These are phyloP conservation scores for Carallia brachiata DNA, from an alignment of 345 rosid species.

Conservation along the genomic window DNA sequence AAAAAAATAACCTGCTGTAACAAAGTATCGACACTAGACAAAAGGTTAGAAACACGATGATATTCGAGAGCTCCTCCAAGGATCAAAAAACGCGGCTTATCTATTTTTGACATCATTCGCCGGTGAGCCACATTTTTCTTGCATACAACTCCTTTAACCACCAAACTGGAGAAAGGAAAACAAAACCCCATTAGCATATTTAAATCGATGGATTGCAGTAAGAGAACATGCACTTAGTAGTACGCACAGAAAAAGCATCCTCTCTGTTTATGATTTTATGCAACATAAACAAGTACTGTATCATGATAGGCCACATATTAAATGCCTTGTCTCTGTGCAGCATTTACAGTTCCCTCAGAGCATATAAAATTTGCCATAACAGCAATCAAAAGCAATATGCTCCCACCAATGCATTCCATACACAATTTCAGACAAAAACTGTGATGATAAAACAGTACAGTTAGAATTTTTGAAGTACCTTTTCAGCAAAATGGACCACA, in stretches of 20 bases:
- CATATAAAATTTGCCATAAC: not conserved
- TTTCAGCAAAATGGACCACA: not conserved
- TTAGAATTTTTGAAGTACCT: not conserved
- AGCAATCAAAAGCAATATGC: not conserved
- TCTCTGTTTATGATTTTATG: not conserved
- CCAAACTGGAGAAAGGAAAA: slow-evolving; percentile 53
- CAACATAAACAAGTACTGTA: too few relatives aligned
- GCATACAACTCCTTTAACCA: slow-evolving; percentile 91
- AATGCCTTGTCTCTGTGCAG: too few relatives aligned
- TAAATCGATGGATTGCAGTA: not conserved
- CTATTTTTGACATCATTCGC: slow-evolving; percentile 71
- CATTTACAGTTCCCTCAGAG: too few relatives aligned
- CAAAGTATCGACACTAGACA: slow-evolving; percentile 27
- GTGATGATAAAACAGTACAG: not conserved
- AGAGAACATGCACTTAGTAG: slow-evolving; percentile 12
- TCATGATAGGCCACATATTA: too few relatives aligned
- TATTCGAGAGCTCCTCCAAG: slow-evolving; percentile 24
- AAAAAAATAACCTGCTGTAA: slow-evolving; percentile 26
- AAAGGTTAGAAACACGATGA: slow-evolving; percentile 26
- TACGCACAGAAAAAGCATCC: not conserved
- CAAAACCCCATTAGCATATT: slow-evolving; percentile 13
- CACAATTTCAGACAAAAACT: not conserved
- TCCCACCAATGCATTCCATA: not conserved
- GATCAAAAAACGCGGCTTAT: slow-evolving; percentile 15
- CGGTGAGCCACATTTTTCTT: slow-evolving; percentile 97